These are phyloP conservation scores for Amniculicola lignicola DNA, from an alignment of 495 filamentous ascomycete species.

Conservation along the genomic window DNA sequence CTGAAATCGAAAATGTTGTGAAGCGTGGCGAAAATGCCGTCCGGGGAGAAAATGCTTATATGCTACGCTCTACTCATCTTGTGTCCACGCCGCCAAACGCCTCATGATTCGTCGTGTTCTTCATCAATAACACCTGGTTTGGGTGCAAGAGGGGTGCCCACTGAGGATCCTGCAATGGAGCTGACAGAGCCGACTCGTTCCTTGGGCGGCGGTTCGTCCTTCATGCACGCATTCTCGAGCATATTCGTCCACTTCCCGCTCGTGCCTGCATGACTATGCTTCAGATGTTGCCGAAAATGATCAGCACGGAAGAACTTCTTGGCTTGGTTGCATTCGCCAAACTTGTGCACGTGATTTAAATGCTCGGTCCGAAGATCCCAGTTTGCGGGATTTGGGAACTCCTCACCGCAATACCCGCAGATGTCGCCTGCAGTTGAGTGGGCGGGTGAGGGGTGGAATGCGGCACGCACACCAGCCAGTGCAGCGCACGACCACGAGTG, in stretches of 20 bases:
- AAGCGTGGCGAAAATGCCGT: slow-evolving; percentile 8
- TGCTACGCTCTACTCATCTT: slow-evolving; percentile 29
- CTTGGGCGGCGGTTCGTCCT: slow-evolving; percentile 66
- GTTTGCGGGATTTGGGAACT: slow-evolving; percentile 76
- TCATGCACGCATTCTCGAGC: slow-evolving; percentile 94
- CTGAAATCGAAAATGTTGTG: slow-evolving; percentile 6
- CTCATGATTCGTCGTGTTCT: slow-evolving; percentile 35
- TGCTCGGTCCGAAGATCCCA: slow-evolving; percentile 86
- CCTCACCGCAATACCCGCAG: slow-evolving; percentile 94
- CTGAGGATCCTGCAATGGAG: slow-evolving; percentile 26
- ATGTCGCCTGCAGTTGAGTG: slow-evolving; percentile 64
- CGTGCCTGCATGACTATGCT: slow-evolving; percentile 94
- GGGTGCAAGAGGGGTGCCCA: slow-evolving; percentile 10
- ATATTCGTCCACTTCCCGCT: slow-evolving; percentile 99
- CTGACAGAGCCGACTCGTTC: slow-evolving; percentile 29
- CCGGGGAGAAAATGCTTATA: slow-evolving; percentile 18
- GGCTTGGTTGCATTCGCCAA: slow-evolving; percentile 93
- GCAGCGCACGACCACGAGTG: slow-evolving; percentile 98
- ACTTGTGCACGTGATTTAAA: slow-evolving; percentile 88
- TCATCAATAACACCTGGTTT: slow-evolving; percentile 35
- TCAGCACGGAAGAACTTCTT: slow-evolving; percentile 99
- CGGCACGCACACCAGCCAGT: slow-evolving; percentile 65
- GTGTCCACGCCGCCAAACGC: slow-evolving; percentile 13
- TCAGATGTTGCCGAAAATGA: slow-evolving; percentile 96
- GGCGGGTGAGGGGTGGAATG: slow-evolving; percentile 75